These are phyloP conservation scores for Cicer judaicum DNA, from an alignment of 306 rosid species.

Conservation along the genomic window DNA sequence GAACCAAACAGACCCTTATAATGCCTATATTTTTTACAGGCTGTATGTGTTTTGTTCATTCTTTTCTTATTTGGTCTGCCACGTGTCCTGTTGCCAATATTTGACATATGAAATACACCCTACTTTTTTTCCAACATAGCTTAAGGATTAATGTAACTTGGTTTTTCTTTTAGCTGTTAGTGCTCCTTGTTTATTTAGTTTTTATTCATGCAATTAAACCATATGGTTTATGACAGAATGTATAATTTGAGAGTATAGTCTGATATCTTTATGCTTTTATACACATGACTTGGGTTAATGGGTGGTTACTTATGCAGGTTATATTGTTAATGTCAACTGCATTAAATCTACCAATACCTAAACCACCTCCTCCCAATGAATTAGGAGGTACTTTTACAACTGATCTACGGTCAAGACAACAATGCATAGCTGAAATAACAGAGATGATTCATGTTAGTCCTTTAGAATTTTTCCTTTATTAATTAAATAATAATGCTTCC, in stretches of 20 bases:
- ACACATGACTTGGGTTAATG: conserved; percentile 18
- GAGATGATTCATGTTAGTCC: conserved; percentile 85
- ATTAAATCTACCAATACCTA: conserved; percentile 53
- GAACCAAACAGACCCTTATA: too few species aligned
- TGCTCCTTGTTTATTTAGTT: background rate
- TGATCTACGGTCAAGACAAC: conserved; percentile 77
- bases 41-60: background rate
- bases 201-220: too few species aligned
- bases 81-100: background rate
- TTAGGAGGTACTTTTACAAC: conserved; percentile 54
- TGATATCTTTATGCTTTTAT: background rate
- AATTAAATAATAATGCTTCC: conserved; percentile 25
- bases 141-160: background rate
- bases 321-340: conserved; percentile 86
- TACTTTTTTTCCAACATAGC: background rate
- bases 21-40: background rate
- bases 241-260: too few species aligned
- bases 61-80: background rate
- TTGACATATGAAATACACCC: background rate
- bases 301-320: conserved; percentile 58
- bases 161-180: background rate
- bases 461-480: conserved; percentile 37
- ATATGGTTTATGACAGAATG: too few species aligned
- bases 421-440: conserved; percentile 83
- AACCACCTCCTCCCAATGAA: conserved; percentile 44